A percentile compares a stretch with the other conserved stretches of the same genome.
These are phyloP conservation scores for Penicillium sp. DNA, from an alignment of 2,329 filamentous ascomycete species.

Conservation along the genomic window DNA sequence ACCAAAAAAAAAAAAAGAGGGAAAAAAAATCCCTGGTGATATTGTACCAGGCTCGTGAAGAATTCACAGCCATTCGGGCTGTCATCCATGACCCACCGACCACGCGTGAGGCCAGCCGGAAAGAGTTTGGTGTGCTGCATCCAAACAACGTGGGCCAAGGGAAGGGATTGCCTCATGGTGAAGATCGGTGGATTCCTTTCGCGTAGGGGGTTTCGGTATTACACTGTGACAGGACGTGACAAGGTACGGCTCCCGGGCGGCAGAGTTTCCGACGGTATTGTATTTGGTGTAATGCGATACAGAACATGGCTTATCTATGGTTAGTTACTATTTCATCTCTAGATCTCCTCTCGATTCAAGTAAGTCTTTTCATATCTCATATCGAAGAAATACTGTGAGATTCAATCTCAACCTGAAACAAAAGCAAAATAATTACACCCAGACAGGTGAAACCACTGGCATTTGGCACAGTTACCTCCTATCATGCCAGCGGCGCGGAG, in stretches of 20 bases:
- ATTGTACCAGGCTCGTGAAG: conserved; percentile 22
- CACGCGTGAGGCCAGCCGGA: conserved; percentile 34
- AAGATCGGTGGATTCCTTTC: conserved; percentile 29
- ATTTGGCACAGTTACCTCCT: not conserved
- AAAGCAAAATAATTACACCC: not conserved
- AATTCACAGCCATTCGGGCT: conserved; percentile 32
- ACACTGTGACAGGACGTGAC: not conserved
- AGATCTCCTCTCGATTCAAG: not conserved
- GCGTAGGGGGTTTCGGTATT: conserved; percentile 4
- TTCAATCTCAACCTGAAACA: not conserved
- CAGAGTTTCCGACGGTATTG: not conserved
- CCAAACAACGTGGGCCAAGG: conserved; percentile 42
- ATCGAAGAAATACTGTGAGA: not conserved
- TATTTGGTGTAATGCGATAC: not conserved
- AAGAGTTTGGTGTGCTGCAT: conserved; percentile 41
- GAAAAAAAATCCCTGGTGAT: not conserved
- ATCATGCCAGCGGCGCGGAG: not conserved
- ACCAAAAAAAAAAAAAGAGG: not conserved
- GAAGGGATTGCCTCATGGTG: conserved; percentile 29
- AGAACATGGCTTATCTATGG: not conserved
- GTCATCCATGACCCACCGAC: conserved; percentile 41
- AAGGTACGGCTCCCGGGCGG: not conserved
- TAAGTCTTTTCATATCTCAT: not conserved
- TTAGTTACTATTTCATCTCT: not conserved
- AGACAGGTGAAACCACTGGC: not conserved